Percentiles rank a stretch among this genome's conserved stretches.
phyloP scores from a whole-genome alignment of 139 green algal species.

The Diplosphaera chodatii region DNA sequence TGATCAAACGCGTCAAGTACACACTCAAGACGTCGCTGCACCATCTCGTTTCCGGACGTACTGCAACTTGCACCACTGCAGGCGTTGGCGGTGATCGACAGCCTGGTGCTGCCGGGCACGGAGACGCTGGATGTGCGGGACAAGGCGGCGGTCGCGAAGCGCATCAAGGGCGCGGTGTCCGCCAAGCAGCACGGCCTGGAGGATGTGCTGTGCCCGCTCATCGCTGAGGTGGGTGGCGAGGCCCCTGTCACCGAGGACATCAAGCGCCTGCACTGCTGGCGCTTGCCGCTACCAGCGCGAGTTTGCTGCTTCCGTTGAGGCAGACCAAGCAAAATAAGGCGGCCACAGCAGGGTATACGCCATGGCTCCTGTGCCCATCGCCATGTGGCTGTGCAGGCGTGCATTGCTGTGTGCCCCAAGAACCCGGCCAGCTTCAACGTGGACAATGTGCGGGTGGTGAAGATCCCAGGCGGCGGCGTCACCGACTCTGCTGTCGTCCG shows the following conservation, averaged over 20 bases:
- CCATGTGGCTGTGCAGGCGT: slow-evolving; percentile 60
- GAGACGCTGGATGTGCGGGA: slow-evolving; percentile 79
- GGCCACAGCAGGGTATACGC: no score
- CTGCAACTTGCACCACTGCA: no score
- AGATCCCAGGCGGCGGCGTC: slow-evolving; percentile 76
- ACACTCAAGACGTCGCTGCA: no score
- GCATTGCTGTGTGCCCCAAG: slow-evolving; percentile 87
- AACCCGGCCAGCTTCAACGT: slow-evolving; percentile 98
- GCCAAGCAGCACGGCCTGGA: slow-evolving; percentile 93
- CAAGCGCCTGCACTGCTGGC: no score
- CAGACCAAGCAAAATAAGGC: no score
- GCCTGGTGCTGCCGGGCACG: slow-evolving; percentile 66
- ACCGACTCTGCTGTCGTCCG: slow-evolving; percentile 43
- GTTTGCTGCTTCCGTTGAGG: no score
- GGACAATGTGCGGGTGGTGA: slow-evolving; percentile 95
- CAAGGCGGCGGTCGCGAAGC: slow-evolving; percentile 53
- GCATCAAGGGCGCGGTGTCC: slow-evolving; percentile 72
- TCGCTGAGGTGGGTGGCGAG: slow-evolving; percentile 47
- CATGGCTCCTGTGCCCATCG: no score
- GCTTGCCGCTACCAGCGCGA: no score
- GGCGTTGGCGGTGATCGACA: slow-evolving; percentile 80
- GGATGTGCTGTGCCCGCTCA: slow-evolving; percentile 73
- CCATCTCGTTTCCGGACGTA: no score
- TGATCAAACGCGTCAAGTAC: no score
- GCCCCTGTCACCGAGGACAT: no score